Evolutionary conservation across 2,329 filamentous ascomycete genomes (phyloP), one percentile per base, ranked within the genome.

Genomic region (Arthrobotrys sinensis): DNA sequence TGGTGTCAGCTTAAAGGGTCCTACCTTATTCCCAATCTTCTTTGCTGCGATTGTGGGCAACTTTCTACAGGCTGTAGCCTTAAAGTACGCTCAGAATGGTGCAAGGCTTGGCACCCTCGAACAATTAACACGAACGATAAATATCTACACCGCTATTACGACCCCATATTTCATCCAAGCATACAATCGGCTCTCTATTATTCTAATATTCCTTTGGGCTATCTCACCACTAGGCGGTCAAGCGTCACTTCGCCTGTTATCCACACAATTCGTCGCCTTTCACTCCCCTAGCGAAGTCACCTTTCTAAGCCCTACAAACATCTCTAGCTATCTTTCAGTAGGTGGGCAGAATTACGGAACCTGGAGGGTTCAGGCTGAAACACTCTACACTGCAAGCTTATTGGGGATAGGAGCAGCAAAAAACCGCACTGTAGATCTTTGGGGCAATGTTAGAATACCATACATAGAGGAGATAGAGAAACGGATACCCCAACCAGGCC

Each of bases 171-270:
- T 34, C 21, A 45, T 63, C 8, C 36, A 12, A 16, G 21, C 57
- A n/a, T 63, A 45, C 40, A 63, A 63, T 19, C 12, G n/a, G 11
- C 57, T 63, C 21, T 45, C 57, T 16, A 0, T 63, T n/a, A n/a
- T 63, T n/a, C 40, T 63, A 1, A 7, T 63, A 8, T n/a, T 48
- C 0, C 57, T 63, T 24, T 63, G 57, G 57, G 36, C 38, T 8
- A n/a, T 24, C 3, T 63, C 57, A 2, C 57, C 57, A 8, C 3
- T 63, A 10, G 57, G 57, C 4, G 57, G 57, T 11, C 57, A 63
- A 46, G 57, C 57, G 11, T 63, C 57, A 28, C 57, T 63, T 5
- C 57, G 57, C 10, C 21, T 63, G 12, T 16, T 63, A 46, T 63
- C 57, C 10, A 62, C 55, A 40, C n/a, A 43, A 14, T 19, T 24